These are phyloP conservation scores for Fagus crenata DNA, from an alignment of 306 rosid species.

Conservation along the genomic window DNA sequence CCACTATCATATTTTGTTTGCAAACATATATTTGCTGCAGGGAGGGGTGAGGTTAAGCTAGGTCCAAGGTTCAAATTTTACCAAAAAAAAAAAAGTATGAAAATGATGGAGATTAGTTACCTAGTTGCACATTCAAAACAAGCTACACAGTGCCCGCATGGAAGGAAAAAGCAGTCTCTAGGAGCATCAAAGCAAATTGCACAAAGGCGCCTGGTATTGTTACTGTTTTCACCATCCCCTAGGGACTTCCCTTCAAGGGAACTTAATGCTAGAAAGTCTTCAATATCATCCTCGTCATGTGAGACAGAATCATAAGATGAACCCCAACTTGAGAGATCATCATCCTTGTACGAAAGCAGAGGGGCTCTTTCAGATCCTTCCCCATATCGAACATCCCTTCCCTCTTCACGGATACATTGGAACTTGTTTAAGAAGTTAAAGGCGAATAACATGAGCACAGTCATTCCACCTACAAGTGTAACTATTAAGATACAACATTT, in stretches of 20 bases:
- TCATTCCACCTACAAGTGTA: constrained; percentile 57
- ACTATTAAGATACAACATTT: constrained; percentile 25
- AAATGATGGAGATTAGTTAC: constrained; percentile 36
- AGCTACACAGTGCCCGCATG: constrained; percentile 83
- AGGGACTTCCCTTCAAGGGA: constrained; percentile 45
- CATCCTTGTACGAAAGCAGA: constrained; percentile 65
- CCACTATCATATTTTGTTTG: background rate
- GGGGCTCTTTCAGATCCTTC: constrained; percentile 51
- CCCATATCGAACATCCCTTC: constrained; percentile 26
- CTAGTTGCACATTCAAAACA: constrained; percentile 79
- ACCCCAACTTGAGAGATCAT: constrained; percentile 79
- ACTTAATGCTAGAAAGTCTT: constrained; percentile 35
- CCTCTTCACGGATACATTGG: constrained; percentile 41
- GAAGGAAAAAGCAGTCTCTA: constrained; percentile 89
- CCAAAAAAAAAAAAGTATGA: background rate
- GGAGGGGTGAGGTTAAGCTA: background rate
- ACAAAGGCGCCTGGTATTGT: constrained; percentile 77
- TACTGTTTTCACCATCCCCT: constrained; percentile 61
- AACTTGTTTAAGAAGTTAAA: constrained; percentile 53
- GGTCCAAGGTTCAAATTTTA: background rate
- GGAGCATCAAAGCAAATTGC: constrained; percentile 94
- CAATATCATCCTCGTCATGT: constrained; percentile 67
- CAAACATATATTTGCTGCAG: constrained; percentile 3
- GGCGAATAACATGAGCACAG: constrained; percentile 54
- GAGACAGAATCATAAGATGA: constrained; percentile 74